phyloP scores from a whole-genome alignment of 495 filamentous ascomycete species.

The Aspergillus sclerotioniger region DNA sequence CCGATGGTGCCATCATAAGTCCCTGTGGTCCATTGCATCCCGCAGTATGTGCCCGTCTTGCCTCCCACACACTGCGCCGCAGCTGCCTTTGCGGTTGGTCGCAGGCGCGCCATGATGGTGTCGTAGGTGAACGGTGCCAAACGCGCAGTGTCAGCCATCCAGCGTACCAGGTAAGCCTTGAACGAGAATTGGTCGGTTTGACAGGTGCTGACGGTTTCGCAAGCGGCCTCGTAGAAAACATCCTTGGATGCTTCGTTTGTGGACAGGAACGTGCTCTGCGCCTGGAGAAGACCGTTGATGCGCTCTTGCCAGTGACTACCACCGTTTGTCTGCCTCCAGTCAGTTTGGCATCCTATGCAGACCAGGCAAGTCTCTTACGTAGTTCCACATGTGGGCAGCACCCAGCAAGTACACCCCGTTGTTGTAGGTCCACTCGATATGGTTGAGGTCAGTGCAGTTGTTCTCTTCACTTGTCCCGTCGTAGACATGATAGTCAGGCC shows the following conservation, averaged over 20 bases:
- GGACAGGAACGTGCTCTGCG: conserved; percentile 47
- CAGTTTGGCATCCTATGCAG: background rate
- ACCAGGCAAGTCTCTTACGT: conserved; percentile 36
- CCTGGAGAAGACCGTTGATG: conserved; percentile 53
- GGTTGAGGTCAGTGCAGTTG: conserved; percentile 50
- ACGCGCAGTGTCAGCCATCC: conserved; percentile 62
- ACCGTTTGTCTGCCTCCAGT: conserved; percentile 51
- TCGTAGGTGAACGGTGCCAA: conserved; percentile 61
- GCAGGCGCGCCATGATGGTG: conserved; percentile 58
- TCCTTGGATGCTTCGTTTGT: conserved; percentile 56
- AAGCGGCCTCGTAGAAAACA: conserved; percentile 34
- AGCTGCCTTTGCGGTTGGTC: conserved; percentile 60
- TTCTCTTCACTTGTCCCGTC: conserved; percentile 56
- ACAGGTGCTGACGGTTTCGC: conserved; percentile 52
- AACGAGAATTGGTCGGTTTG: conserved; percentile 72
- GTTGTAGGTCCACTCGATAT: conserved; percentile 64
- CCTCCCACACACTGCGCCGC: conserved; percentile 62
- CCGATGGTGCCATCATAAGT: conserved; percentile 49
- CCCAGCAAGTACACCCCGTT: conserved; percentile 63
- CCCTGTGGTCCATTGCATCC: conserved; percentile 55
- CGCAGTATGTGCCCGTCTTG: conserved; percentile 53
- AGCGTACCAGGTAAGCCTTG: conserved; percentile 78
- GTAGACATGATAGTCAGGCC: conserved; percentile 52
- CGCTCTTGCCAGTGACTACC: conserved; percentile 54
- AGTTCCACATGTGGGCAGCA: conserved; percentile 72